A percentile compares a stretch with the other conserved stretches of the same genome.
Evolutionary conservation across 2,329 filamentous ascomycete genomes (phyloP).

Genomic region (Rosellinia necatrix): DNA sequence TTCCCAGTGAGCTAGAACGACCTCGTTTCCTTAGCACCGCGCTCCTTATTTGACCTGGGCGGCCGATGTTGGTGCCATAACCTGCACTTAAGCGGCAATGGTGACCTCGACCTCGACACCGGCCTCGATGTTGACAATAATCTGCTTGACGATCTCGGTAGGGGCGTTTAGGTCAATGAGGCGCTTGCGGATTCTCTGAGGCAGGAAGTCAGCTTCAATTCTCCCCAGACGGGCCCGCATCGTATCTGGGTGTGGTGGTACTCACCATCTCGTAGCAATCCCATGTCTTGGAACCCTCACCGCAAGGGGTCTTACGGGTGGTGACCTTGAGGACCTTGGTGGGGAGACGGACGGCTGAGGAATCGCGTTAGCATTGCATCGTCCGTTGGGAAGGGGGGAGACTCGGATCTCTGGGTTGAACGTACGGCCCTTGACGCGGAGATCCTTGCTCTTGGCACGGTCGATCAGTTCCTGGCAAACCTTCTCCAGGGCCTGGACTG

Average conservation of each 20-base stretch:
- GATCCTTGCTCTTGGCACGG: slow-evolving; percentile 97
- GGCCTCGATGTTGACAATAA: slow-evolving; percentile 95
- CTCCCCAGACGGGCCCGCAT: too few relatives aligned
- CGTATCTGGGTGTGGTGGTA: background rate
- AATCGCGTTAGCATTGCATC: slow-evolving; percentile 4
- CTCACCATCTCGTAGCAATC: slow-evolving; percentile 88
- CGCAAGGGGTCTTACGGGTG: slow-evolving; percentile 98
- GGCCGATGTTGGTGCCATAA: background rate
- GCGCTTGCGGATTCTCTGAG: slow-evolving; percentile 88
- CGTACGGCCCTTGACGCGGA: slow-evolving; percentile 83
- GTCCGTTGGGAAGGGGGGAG: background rate
- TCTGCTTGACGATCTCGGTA: slow-evolving; percentile 96
- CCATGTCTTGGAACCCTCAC: slow-evolving; percentile 99
- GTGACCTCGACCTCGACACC: slow-evolving; percentile 93
- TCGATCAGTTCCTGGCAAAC: slow-evolving; percentile 98
- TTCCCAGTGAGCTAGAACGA: background rate
- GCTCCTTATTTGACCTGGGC: slow-evolving; percentile 9
- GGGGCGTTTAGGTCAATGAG: slow-evolving; percentile 97
- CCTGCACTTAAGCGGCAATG: slow-evolving; percentile 72
- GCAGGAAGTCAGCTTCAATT: background rate
- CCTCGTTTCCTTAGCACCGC: slow-evolving; percentile 2
- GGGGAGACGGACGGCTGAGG: slow-evolving; percentile 81
- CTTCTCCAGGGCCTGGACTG: slow-evolving; percentile 92
- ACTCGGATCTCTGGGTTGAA: background rate
- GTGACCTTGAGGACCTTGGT: slow-evolving; percentile 97